Conservation (phyloP, 164 flowering plant genomes). For the Nymphaea colorata region DNA sequence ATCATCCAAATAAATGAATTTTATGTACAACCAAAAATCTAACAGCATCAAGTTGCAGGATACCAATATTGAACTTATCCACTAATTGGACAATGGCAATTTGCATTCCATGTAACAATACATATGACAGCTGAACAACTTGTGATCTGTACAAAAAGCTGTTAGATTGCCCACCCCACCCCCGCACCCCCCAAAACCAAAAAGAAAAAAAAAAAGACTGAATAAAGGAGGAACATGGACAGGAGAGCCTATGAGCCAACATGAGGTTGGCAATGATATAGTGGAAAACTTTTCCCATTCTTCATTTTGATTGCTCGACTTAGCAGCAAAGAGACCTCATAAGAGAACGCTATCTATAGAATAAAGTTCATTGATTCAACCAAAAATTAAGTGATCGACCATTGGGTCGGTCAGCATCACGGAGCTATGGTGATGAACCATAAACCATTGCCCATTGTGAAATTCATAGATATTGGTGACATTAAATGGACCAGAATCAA, state of each 20-base stretch:
- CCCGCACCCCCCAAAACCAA: too few relatives aligned
- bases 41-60: too few relatives aligned
- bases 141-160: too few relatives aligned
- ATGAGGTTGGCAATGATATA: not conserved
- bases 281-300: not conserved
- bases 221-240: not conserved
- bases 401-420: conserved; percentile 39
- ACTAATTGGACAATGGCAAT: too few relatives aligned
- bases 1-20: too few relatives aligned
- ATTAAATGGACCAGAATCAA: conserved; percentile 48
- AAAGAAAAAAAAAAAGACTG: too few relatives aligned
- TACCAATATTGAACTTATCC: too few relatives aligned
- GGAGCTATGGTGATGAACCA: conserved; percentile 97
- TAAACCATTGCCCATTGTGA: conserved; percentile 66
- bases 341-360: not conserved
- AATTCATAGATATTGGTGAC: conserved; percentile 79
- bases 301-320: not conserved
- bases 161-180: too few relatives aligned
- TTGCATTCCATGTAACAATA: too few relatives aligned
- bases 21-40: too few relatives aligned
- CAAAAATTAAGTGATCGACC: conserved; percentile 33
- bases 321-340: not conserved
- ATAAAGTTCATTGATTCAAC: not conserved
- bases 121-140: too few relatives aligned
- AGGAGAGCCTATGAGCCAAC: not conserved